These are phyloP conservation scores for Trichosporon coremiiforme DNA, from an alignment of 1,284 basidiomycete genomes.

Conservation along the genomic window DNA sequence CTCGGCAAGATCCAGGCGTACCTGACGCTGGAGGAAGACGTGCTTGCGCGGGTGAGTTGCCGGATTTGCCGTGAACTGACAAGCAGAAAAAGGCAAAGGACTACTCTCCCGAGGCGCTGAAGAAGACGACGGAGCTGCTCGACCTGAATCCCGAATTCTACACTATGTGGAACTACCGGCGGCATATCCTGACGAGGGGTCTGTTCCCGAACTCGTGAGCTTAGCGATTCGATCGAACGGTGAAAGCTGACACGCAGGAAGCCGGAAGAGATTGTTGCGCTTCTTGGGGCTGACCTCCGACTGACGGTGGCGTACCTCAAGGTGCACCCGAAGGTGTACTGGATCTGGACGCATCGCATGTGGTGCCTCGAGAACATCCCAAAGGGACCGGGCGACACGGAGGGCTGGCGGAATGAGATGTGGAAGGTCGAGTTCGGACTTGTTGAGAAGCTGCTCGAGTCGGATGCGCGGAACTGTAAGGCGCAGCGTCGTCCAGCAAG, in stretches of 20 bases:
- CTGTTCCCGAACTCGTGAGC: slow-evolving; percentile 69
- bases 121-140: slow-evolving; percentile 73
- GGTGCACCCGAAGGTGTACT: slow-evolving; percentile 87
- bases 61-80: neutral
- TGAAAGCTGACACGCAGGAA: slow-evolving; percentile 16
- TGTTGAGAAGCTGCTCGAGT: slow-evolving; percentile 85
- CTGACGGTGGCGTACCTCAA: slow-evolving; percentile 78
- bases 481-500: neutral
- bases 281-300: slow-evolving; percentile 72
- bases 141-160: slow-evolving; percentile 86
- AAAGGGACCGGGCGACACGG: slow-evolving; percentile 61
- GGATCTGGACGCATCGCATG: slow-evolving; percentile 93
- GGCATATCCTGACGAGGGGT: slow-evolving; percentile 72
- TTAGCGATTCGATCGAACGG: neutral
- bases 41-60: slow-evolving; percentile 66
- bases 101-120: slow-evolving; percentile 69
- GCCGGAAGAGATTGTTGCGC: slow-evolving; percentile 65
- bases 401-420: slow-evolving; percentile 70
- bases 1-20: slow-evolving; percentile 74
- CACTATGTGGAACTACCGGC: slow-evolving; percentile 88
- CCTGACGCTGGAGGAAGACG: slow-evolving; percentile 65
- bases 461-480: slow-evolving; percentile 84
- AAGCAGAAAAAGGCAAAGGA: slow-evolving; percentile 68
- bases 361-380: slow-evolving; percentile 90
- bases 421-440: slow-evolving; percentile 84